Base-by-base conservation (phyloP, 2,329 filamentous ascomycete species). In the Aspergillus fumigatiaffinis region DNA sequence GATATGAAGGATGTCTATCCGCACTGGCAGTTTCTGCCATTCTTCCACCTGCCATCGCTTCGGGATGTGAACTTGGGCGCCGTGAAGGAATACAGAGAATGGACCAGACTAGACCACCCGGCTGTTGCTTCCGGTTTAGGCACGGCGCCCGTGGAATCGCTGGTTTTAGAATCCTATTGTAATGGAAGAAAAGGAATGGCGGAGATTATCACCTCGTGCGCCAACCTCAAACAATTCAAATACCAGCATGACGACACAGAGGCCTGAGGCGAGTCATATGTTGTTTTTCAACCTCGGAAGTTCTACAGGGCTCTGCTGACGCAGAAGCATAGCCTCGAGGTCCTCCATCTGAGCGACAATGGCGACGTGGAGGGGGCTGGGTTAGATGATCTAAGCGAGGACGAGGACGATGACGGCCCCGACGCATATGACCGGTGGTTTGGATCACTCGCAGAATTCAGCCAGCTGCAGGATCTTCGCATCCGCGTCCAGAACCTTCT, bases 171-270 rank as follows among this genome's bases (percentile, higher is more conserved):
- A 20, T 4, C 8, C 3, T 3, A 21, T 3, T 28, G 21, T 8
- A 42, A 58, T 25, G 56, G 41, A 2, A n/a, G 17, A 4, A 41
- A 53, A 1, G 60, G 60, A 14, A 57, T 65, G 54, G 29, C 20
- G 3, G 50, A 59, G 10, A 54, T 51, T 9, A 55, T 65, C 35
- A 56, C 44, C 1, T 50, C 58, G 0, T 65, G 63, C 21, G 51
- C 56, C 12, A 59, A 58, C 17, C 55, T 65, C 10, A 55, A 62
- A 10, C 10, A 23, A 10, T 63, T 65, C 29, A 48, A 53, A 17
- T 63, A 61, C 21, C 54, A 59, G 41, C 61, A 62, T 49, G 23
- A 35, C 6, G 50, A 58, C 44, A 3, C 48, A 12, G 57, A 46
- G 20, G 44, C 53, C 20, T 56, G 49, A 42, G 29, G 3, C 42